Evolutionary conservation across 495 filamentous ascomycete species (phyloP), one percentile per base, ranked within the genome.

Genomic region (Penicillium bovifimosum): DNA sequence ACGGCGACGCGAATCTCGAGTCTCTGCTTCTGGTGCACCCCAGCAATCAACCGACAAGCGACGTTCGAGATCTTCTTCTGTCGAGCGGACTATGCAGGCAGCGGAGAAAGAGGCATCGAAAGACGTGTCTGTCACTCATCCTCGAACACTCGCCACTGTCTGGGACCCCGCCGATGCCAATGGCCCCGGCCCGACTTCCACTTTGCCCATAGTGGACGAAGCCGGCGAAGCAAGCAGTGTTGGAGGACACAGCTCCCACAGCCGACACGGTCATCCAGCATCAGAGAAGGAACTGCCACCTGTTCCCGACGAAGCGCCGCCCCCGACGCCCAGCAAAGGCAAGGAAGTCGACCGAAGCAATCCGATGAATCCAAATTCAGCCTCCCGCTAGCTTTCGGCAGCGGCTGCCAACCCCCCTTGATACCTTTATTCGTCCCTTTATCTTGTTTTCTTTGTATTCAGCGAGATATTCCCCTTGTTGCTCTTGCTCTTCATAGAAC

Each of bases 181-280:
- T 17, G 80, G 77, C 10, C 60, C 75, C 10, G 76, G 77, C 24
- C 81, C 84, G 9, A 77, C 85, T 27, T 71, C 67, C n/a, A 85
- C 88, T 20, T 69, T 98, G n/a, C 93, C 93, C 1, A 86, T 96
- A 42, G 89, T 98, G 7, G 90, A 96, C 49, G 93, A 98, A 73
- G 86, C 85, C 24, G 87, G 84, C 10, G 93, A 96, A 68, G 86
- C 81, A 14, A 81, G 79, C 4, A 91, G 87, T 49, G 82, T 84
- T 16, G 82, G 85, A 3, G 80, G 81, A 40, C 67, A 70, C 14
- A 73, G 70, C 49, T 65, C 65, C 54, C 65, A 69, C 49, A 73
- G 70, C 52, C 65, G 64, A 50, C 56, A 66, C 29, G 65, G 67
- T 10, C 63, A 53, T 31, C 58, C 66, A 11, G 54, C 51, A 17